These are phyloP conservation scores for Eimeria sp. DNA, from an alignment of 169 alveolate genomes.

Conservation along the genomic window DNA sequence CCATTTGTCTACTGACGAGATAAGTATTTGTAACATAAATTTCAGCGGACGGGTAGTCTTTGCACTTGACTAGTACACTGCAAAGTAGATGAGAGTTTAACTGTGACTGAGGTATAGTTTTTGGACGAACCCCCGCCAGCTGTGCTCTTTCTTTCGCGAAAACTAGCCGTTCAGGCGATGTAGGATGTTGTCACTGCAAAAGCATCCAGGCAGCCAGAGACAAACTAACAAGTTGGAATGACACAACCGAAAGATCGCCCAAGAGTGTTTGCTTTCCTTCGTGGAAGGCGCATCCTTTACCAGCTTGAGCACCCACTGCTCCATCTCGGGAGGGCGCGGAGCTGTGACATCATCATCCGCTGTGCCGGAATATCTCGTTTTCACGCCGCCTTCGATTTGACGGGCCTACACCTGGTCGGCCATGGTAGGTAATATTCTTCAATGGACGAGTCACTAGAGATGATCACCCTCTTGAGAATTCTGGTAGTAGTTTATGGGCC, in stretches of 20 bases:
- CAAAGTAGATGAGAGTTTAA: background rate
- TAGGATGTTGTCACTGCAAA: background rate
- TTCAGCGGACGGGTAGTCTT: background rate
- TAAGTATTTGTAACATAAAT: background rate
- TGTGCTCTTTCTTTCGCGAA: background rate
- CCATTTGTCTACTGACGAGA: background rate
- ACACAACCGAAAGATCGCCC: conserved; percentile 33
- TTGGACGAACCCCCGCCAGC: background rate
- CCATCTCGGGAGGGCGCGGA: conserved; percentile 65
- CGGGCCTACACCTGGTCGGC: conserved; percentile 51
- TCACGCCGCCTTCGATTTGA: conserved; percentile 73
- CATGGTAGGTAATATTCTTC: background rate
- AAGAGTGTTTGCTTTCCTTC: conserved; percentile 46
- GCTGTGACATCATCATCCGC: conserved; percentile 63
- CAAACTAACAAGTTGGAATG: background rate
- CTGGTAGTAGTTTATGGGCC: background rate
- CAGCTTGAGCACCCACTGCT: conserved; percentile 77
- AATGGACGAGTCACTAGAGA: background rate
- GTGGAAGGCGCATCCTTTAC: conserved; percentile 58
- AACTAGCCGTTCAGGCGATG: background rate
- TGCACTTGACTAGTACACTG: background rate
- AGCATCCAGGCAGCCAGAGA: background rate
- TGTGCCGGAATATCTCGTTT: conserved; percentile 69
- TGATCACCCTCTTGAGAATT: background rate
- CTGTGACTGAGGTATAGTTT: background rate